Percentiles rank a stretch among this genome's conserved stretches.
Evolutionary conservation across 2,329 filamentous ascomycete genomes (phyloP).

Genomic region (Botrytis aclada): DNA sequence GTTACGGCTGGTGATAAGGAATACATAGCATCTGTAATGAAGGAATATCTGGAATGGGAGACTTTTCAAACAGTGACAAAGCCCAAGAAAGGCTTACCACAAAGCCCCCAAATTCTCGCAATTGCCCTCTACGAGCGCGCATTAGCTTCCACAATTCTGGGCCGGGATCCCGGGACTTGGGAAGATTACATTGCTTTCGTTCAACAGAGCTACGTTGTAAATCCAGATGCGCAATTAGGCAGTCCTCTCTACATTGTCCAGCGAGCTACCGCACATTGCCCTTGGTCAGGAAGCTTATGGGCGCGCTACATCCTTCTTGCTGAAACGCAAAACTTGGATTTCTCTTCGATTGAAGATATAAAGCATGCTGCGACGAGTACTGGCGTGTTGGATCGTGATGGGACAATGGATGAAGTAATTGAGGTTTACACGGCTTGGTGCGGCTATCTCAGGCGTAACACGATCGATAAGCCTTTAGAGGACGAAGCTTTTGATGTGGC

Average conservation of each 20-base stretch:
- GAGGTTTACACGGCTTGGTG: constrained; percentile 95
- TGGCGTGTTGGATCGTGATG: constrained; percentile 77
- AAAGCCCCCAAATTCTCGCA: constrained; percentile 50
- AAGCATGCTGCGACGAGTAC: constrained; percentile 91
- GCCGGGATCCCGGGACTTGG: constrained; percentile 74
- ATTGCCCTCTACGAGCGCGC: constrained; percentile 76
- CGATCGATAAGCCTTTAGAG: constrained; percentile 68
- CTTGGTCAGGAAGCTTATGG: constrained; percentile 91
- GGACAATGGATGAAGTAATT: constrained; percentile 75
- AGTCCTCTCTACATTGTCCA: constrained; percentile 69
- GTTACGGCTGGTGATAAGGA: constrained; percentile 53
- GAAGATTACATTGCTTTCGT: constrained; percentile 59
- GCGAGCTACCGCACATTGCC: constrained; percentile 83
- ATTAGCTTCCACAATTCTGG: constrained; percentile 59
- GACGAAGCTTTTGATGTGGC: constrained; percentile 87
- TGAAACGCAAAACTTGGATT: constrained; percentile 73
- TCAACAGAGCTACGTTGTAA: constrained; percentile 25
- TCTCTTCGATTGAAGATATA: constrained; percentile 79
- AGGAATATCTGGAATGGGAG: constrained; percentile 85
- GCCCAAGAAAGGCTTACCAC: constrained; percentile 44
- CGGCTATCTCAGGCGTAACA: constrained; percentile 82
- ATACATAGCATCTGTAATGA: constrained; percentile 50
- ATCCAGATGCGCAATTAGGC: constrained; percentile 42
- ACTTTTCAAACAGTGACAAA: constrained; percentile 58
- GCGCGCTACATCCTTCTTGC: constrained; percentile 81